Evolutionary conservation across 495 filamentous ascomycete genomes (phyloP), one percentile per base, ranked within the genome.

Genomic region (Hyaloscypha variabilis): DNA sequence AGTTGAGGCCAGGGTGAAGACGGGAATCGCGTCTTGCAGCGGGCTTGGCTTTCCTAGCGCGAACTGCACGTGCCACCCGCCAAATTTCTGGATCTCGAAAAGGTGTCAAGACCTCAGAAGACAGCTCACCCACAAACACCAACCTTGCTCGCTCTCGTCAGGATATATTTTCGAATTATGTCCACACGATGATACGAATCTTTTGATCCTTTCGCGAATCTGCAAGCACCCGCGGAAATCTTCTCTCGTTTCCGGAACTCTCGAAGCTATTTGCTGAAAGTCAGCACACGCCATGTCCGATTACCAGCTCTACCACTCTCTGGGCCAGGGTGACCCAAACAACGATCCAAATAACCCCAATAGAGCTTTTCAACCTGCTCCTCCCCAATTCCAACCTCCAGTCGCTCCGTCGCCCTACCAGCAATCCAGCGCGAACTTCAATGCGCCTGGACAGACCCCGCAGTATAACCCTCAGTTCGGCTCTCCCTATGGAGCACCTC

Each of bases 301-400:
- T 72, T 90, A 87, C 78, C 76, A 83, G 69, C 89, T 89, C 84
- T 94, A 92, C 78, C 88, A 93, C 73, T 79, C 88, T 75, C 82
- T 90, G 64, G 90, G 86, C 53, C 79, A 83, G 72, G 76, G 72
- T 28, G 72, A 57, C 39, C 82, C 87, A 74, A 83, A 83, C 74
- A 81, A 89, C 60, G 88, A 89, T 72, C 84, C 89, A 55, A 85
- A 84, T 58, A 84, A 90, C 71, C 86, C 83, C 58, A 85, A 85
- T 64, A 80, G 77, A 42, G 79, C 77, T 62, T 75, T 74, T 31
- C 86, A 89, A 70, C 84, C 85, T n/a, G 78, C 81, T 51, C 78
- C 85, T 60, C 61, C 61, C 59, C 67, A 72, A 61, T 68, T 72
- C 60, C 71, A 67, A 53, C 82, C 85, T 69, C 62, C 83, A 79